Conservation (phyloP, 108 stramenopile genomes). For the Nannochloropsis gaditana region DNA sequence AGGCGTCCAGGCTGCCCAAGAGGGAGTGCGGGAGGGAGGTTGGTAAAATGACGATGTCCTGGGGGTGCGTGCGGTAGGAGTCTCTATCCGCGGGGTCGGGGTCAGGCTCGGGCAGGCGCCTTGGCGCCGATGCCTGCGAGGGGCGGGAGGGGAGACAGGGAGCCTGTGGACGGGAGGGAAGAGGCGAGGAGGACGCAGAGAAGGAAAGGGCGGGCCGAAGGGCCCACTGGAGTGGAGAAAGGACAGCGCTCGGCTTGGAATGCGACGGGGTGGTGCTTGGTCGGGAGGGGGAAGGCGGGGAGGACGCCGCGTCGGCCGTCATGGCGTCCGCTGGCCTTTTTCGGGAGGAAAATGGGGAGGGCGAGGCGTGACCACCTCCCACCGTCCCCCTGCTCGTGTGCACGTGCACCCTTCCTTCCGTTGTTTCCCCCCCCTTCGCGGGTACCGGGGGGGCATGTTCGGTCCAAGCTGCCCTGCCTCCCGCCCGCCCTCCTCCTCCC, state of each 20-base stretch:
- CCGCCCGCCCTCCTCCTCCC: neutral
- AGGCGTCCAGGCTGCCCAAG: neutral
- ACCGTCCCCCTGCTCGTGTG: neutral
- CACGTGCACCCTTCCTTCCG: slow-evolving; percentile 21
- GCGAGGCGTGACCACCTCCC: neutral
- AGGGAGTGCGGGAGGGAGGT: neutral
- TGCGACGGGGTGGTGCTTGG: too few relatives aligned
- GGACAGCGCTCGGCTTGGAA: too few relatives aligned
- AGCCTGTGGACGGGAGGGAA: neutral
- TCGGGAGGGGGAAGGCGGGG: neutral
- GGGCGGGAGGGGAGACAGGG: neutral
- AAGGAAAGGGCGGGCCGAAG: neutral
- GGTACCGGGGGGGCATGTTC: slow-evolving; percentile 23
- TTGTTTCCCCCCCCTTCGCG: neutral
- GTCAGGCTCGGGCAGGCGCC: too few relatives aligned
- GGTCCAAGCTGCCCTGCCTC: slow-evolving; percentile 10
- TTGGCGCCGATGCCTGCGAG: too few relatives aligned
- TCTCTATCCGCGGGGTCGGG: neutral
- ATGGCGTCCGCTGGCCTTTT: neutral
- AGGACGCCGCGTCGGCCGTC: too few relatives aligned
- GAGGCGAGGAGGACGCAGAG: neutral
- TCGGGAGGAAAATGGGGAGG: neutral
- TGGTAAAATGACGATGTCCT: neutral
- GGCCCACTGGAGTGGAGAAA: too few relatives aligned
- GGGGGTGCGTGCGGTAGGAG: neutral